Base-by-base conservation (phyloP, 805 yeast genomes). In the Candida namnaoensis region DNA sequence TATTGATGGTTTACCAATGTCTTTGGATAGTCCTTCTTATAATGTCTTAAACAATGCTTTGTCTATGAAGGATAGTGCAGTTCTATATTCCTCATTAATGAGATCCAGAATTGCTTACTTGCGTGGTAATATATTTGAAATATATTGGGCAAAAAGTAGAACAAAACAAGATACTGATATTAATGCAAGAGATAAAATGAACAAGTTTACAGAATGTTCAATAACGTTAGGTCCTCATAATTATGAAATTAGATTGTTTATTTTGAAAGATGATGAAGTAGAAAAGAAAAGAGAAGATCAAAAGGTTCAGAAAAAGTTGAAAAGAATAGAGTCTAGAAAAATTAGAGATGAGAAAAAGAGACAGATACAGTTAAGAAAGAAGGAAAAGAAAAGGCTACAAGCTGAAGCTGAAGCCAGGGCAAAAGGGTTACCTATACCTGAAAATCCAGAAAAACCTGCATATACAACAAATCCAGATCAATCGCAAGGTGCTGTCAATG, bases 161-260 rank as follows among this genome's bases (percentile, higher is more conserved):
- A 40, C 70, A 58, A 41, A 60, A 62, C 44, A 61, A 27, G 57
- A 62, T 42, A 57, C 68, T 45, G 71, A 68, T 42, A 60, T 56
- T n/a, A 77, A 75, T 54, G 82, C 85, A 5, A 67, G 95, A 51
- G 97, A 91, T 48, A 80, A 80, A 42, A 88, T 90, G 96, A 82
- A 88, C 45, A 88, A 88, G 56, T 65, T 93, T 43, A 78, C 91
- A 50, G 96, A 90, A 50, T 78, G 90, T 45, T 63, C 66, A 2
- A 61, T 88, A 62, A 66, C 69, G 10, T 69, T 83, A 23, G 98
- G 97, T 0, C 96, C 96, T 0, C 99, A 91, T 61, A 61, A 66
- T 0, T 87, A 87, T 61, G 87, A 80, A 34, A 72, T 83, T 2
- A 66, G 95, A 45, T 60, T 93, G 30, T 93, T 85, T 61, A 80